phyloP scores from a whole-genome alignment of 805 yeast species.

The Saccharomycopsis olivae region DNA sequence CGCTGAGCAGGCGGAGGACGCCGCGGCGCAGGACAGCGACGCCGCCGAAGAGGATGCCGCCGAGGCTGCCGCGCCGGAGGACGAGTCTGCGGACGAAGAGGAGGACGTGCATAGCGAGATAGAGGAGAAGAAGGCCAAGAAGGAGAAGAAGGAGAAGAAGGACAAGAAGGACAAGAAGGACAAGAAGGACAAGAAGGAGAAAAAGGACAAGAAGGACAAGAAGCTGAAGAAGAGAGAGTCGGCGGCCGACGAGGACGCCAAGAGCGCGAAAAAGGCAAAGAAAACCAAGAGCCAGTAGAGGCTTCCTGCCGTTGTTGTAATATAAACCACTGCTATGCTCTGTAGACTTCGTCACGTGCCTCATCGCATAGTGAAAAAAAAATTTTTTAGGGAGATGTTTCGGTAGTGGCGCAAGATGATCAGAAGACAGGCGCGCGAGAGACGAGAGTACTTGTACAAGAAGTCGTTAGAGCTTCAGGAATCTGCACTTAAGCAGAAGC shows the following conservation, averaged over 20 bases:
- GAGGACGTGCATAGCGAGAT: conserved; percentile 11
- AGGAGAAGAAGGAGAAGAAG: conserved; percentile 1
- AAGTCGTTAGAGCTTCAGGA: conserved; percentile 88
- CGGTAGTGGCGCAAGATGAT: too few species aligned
- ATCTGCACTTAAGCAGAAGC: conserved; percentile 70
- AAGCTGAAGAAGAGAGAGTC: conserved; percentile 10
- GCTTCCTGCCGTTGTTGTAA: too few species aligned
- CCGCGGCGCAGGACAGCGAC: background rate
- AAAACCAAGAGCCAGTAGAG: background rate
- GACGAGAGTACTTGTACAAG: conserved; percentile 85
- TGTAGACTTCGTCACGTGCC: too few species aligned
- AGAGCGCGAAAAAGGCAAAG: conserved; percentile 1
- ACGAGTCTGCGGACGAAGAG: too few species aligned
- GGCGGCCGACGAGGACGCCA: background rate
- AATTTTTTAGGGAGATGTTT: too few species aligned
- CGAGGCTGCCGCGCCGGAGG: background rate
- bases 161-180: conserved; percentile 11
- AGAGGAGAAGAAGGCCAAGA: conserved; percentile 9
- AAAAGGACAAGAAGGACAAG: conserved; percentile 12
- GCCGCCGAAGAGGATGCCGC: conserved; percentile 19
- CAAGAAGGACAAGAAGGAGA: conserved; percentile 8
- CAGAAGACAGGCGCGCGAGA: conserved; percentile 91
- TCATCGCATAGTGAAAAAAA: too few species aligned
- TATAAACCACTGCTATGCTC: too few species aligned
- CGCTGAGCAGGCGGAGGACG: conserved; percentile 2